phyloP scores from a whole-genome alignment of 1,284 basidiomycete species.

The Malassezia slooffiae region DNA sequence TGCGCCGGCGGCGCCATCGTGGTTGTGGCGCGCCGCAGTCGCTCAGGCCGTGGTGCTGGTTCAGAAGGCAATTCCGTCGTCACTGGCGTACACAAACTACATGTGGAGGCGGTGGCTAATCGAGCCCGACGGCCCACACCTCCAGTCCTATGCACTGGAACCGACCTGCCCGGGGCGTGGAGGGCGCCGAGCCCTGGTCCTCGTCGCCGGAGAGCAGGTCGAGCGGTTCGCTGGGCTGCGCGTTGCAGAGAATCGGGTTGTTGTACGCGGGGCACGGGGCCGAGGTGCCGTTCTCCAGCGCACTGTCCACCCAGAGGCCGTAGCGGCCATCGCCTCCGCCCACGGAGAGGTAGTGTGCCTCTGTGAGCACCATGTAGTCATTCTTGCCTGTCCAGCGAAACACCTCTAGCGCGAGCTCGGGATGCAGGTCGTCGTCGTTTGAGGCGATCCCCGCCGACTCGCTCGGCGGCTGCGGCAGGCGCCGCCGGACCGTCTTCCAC shows the following conservation, averaged over 20 bases:
- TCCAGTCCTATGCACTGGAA: conserved; percentile 79
- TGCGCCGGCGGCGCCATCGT: too few relatives aligned
- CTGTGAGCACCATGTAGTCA: conserved; percentile 75
- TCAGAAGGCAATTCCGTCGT: too few relatives aligned
- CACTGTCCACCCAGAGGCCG: conserved; percentile 77
- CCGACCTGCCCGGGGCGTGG: conserved; percentile 52
- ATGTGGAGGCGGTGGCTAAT: conserved; percentile 11
- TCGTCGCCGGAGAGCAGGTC: conserved; percentile 8
- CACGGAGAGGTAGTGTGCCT: conserved; percentile 48
- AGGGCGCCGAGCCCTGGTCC: conserved; percentile 45
- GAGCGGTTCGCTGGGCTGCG: conserved; percentile 1
- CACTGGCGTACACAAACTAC: too few relatives aligned
- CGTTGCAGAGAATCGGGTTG: conserved; percentile 65
- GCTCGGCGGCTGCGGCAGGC: conserved; percentile 25
- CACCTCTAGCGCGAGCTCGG: conserved; percentile 49
- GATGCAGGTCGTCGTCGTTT: conserved; percentile 6
- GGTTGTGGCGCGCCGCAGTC: too few relatives aligned
- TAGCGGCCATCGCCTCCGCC: conserved; percentile 41
- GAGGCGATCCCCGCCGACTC: conserved; percentile 19
- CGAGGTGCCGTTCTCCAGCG: conserved; percentile 70
- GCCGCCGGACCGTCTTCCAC: conserved; percentile 52
- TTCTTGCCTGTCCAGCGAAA: conserved; percentile 84
- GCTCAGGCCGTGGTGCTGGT: not conserved
- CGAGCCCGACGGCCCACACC: conserved; percentile 62
- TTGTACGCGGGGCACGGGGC: conserved; percentile 73